Evolutionary conservation across 108 stramenopile species (phyloP).

Genomic region (Nitzschia sp.): DNA sequence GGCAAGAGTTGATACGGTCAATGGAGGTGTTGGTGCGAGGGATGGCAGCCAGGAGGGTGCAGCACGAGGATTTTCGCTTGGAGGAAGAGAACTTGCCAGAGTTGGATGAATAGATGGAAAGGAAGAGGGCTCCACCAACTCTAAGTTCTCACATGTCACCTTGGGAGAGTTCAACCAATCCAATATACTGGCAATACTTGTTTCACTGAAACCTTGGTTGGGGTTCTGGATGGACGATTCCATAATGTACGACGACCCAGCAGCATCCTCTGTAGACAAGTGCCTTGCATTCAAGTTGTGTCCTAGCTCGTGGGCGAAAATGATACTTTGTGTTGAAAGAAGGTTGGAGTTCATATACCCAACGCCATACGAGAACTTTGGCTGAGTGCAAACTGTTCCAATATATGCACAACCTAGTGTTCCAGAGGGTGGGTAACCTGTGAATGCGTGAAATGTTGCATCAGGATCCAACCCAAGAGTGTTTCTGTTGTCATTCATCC

Average conservation of each 20-base stretch:
- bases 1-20: too few relatives aligned
- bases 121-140: neutral
- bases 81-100: neutral
- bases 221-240: slow-evolving; percentile 8
- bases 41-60: neutral
- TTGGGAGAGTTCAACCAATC: slow-evolving; percentile 5
- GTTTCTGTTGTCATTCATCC: slow-evolving; percentile 11
- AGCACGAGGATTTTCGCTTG: neutral
- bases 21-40: neutral
- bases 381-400: slow-evolving; percentile 1
- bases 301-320: slow-evolving; percentile 14
- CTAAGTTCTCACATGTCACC: slow-evolving; percentile 7
- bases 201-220: neutral
- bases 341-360: slow-evolving; percentile 11
- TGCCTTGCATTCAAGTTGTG: slow-evolving; percentile 15
- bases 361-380: slow-evolving; percentile 5
- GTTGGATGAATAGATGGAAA: neutral
- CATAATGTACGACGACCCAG: slow-evolving; percentile 13
- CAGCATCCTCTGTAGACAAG: neutral
- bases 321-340: slow-evolving; percentile 13
- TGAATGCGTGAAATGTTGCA: slow-evolving; percentile 12
- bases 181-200: slow-evolving; percentile 1
- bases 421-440: slow-evolving; percentile 2
- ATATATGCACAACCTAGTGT: slow-evolving; percentile 10
- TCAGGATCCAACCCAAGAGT: slow-evolving; percentile 9